Conservation (phyloP, 73 alveolate species). For the Paraurostyla sp. region DNA sequence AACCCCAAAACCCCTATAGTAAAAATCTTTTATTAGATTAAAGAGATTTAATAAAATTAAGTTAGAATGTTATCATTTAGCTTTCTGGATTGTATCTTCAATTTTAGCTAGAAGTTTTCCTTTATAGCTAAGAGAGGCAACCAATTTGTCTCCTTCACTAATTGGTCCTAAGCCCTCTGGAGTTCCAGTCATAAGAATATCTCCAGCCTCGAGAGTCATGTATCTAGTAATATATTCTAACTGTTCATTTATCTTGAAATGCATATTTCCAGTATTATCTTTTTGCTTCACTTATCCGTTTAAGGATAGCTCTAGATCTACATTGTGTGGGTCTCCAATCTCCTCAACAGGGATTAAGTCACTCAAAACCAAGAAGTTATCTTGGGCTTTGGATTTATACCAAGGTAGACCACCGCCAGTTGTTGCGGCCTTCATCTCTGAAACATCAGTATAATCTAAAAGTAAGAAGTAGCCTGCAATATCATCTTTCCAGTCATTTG, state of each 20-base stretch:
- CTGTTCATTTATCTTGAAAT: conserved; percentile 76
- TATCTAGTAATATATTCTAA: conserved; percentile 74
- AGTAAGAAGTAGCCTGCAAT: conserved; percentile 88
- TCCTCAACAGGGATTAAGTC: conserved; percentile 68
- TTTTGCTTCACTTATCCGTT: conserved; percentile 75
- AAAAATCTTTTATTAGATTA: too few relatives aligned
- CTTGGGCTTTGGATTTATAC: conserved; percentile 85
- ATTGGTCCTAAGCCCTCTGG: conserved; percentile 88
- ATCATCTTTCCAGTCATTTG: conserved; percentile 78
- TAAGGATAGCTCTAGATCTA: conserved; percentile 78
- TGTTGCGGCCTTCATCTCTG: conserved; percentile 63
- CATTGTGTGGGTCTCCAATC: conserved; percentile 81
- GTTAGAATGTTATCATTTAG: background rate
- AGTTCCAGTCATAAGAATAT: conserved; percentile 88
- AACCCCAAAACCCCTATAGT: too few relatives aligned
- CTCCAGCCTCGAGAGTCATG: conserved; percentile 90
- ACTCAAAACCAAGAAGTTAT: conserved; percentile 82
- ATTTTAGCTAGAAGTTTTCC: conserved; percentile 51
- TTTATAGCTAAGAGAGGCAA: conserved; percentile 29
- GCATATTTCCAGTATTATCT: conserved; percentile 85
- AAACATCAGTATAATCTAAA: conserved; percentile 86
- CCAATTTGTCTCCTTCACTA: conserved; percentile 69
- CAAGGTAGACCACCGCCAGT: conserved; percentile 87
- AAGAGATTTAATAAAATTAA: too few relatives aligned
- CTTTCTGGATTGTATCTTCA: conserved; percentile 23